Conservation (phyloP, 1,139 yeast species). For the Saccharomyces hybrid region DNA sequence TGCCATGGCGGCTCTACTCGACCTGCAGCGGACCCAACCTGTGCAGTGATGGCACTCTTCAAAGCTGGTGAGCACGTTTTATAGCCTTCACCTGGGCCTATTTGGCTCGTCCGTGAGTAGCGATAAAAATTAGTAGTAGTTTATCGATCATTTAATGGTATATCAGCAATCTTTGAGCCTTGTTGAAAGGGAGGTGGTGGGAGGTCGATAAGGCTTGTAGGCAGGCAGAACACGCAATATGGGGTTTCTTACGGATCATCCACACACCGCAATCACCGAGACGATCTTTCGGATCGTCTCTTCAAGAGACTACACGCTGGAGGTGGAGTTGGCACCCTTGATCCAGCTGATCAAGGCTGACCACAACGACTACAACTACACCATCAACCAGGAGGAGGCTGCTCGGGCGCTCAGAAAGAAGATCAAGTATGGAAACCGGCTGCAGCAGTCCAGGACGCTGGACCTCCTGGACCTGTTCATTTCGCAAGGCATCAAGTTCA, state of each 20-base stretch:
- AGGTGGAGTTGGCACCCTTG: conserved; percentile 35
- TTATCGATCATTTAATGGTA: too few species aligned
- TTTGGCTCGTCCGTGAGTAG: too few species aligned
- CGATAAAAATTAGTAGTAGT: too few species aligned
- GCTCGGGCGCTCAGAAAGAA: conserved; percentile 86
- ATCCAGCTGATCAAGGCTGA: conserved; percentile 29
- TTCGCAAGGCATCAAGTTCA: conserved; percentile 53
- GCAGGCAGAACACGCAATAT: conserved; percentile 19
- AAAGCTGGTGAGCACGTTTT: too few species aligned
- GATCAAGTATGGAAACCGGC: conserved; percentile 64
- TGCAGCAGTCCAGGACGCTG: conserved; percentile 40
- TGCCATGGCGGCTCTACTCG: background rate
- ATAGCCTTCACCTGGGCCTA: too few species aligned
- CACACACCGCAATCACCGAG: conserved; percentile 49
- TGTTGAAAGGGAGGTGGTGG: too few species aligned
- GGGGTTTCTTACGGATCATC: conserved; percentile 46
- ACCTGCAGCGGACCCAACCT: background rate
- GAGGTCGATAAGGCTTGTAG: background rate
- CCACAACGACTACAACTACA: conserved; percentile 14
- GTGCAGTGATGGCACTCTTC: too few species aligned
- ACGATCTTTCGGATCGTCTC: conserved; percentile 41
- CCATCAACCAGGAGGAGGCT: conserved; percentile 46
- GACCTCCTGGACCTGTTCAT: conserved; percentile 66
- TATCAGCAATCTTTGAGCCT: too few species aligned
- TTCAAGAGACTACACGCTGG: conserved; percentile 36